Evolutionary conservation across 2,329 filamentous ascomycete genomes (phyloP).

Genomic region (Pestalotiopsis sp.): DNA sequence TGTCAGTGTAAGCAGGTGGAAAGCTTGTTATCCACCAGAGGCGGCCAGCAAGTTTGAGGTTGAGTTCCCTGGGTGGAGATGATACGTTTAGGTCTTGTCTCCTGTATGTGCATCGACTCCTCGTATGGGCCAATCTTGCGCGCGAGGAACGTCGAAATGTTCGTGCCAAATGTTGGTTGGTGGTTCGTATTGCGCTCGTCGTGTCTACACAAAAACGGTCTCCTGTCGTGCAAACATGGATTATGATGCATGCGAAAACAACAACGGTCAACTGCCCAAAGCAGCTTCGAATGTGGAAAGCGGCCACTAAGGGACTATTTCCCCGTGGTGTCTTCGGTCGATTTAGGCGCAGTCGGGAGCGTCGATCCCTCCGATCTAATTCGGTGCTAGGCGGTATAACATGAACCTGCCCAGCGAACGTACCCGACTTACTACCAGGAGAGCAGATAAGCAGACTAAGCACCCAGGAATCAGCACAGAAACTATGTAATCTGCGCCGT

Average conservation of each 20-base stretch:
- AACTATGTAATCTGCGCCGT: not conserved
- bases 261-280: not conserved
- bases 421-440: not conserved
- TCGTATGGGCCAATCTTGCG: not conserved
- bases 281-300: not conserved
- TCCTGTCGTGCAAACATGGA: not conserved
- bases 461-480: not conserved
- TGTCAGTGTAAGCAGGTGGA: not conserved
- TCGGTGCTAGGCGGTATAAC: not conserved
- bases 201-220: not conserved
- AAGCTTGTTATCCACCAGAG: not conserved
- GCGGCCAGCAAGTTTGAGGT: not conserved
- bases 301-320: constrained; percentile 4
- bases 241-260: not conserved
- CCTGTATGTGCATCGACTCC: not conserved
- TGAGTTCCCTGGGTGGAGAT: not conserved
- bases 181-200: not conserved
- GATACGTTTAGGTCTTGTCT: not conserved
- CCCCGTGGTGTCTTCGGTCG: not conserved
- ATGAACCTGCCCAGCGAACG: not conserved
- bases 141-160: not conserved
- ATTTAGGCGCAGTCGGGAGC: not conserved
- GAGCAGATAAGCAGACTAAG: not conserved
- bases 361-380: constrained; percentile 2
- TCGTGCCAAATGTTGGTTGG: not conserved